Evolutionary conservation across 2,329 filamentous ascomycete species (phyloP).

Genomic region (Alternaria gaisen): DNA sequence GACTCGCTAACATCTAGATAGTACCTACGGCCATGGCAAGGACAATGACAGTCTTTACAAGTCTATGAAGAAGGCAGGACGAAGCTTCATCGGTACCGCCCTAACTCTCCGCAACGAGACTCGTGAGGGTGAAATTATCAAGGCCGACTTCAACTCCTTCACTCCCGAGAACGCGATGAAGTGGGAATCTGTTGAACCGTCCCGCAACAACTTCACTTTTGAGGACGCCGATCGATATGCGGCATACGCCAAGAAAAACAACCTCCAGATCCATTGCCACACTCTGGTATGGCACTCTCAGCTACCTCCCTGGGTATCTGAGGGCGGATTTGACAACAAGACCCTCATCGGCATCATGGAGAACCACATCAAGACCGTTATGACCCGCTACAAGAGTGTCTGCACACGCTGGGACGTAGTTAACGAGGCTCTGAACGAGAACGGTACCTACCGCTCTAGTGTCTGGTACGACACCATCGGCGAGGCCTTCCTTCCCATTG

Average conservation of each 20-base stretch:
- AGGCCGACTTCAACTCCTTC: conserved; percentile 43
- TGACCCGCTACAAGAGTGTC: conserved; percentile 50
- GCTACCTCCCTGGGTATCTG: conserved; percentile 51
- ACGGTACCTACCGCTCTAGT: conserved; percentile 55
- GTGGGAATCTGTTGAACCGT: conserved; percentile 51
- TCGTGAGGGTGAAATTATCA: conserved; percentile 35
- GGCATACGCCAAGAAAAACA: conserved; percentile 47
- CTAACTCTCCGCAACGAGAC: conserved; percentile 38
- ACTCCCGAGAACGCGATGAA: conserved; percentile 39
- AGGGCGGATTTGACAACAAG: conserved; percentile 51
- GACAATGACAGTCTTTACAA: conserved; percentile 35
- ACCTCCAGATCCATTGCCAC: conserved; percentile 51
- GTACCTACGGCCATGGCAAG: conserved; percentile 16
- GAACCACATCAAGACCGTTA: conserved; percentile 53
- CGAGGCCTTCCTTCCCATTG: conserved; percentile 57
- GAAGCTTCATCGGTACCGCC: conserved; percentile 38
- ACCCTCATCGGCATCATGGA: conserved; percentile 54
- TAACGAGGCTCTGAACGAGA: conserved; percentile 50
- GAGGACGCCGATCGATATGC: conserved; percentile 47
- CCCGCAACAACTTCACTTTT: conserved; percentile 51
- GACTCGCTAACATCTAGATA: background rate
- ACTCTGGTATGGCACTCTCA: conserved; percentile 55
- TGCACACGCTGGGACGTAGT: conserved; percentile 55
- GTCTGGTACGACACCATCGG: conserved; percentile 57
- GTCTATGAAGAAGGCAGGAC: conserved; percentile 32